phyloP scores from a whole-genome alignment of 495 filamentous ascomycete genomes.

The Terfezia boudieri region DNA sequence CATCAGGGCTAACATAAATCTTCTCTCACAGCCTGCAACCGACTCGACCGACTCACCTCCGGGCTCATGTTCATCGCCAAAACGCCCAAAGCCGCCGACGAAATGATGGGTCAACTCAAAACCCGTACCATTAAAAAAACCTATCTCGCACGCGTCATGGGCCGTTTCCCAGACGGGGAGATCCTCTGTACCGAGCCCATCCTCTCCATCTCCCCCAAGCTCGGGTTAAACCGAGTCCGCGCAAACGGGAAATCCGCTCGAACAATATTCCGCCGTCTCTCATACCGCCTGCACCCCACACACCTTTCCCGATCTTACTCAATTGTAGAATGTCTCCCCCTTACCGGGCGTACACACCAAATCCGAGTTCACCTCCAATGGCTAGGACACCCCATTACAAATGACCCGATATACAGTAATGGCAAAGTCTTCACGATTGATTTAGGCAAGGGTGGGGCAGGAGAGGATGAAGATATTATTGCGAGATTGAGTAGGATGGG shows the following conservation, averaged over 20 bases:
- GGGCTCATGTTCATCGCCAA: conserved; percentile 97
- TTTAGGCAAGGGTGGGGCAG: conserved; percentile 47
- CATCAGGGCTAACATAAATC: not conserved
- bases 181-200: conserved; percentile 84
- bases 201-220: conserved; percentile 78
- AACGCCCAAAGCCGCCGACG: conserved; percentile 51
- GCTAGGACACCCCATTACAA: conserved; percentile 80
- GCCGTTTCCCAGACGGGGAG: conserved; percentile 65
- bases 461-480: conserved; percentile 56
- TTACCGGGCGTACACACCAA: conserved; percentile 89
- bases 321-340: conserved; percentile 78
- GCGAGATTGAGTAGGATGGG: conserved; percentile 71
- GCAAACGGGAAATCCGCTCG: conserved; percentile 75
- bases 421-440: conserved; percentile 67
- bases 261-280: conserved; percentile 73
- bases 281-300: conserved; percentile 27
- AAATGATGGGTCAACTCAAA: conserved; percentile 46
- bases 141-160: conserved; percentile 77
- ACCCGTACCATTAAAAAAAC: conserved; percentile 70
- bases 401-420: conserved; percentile 95
- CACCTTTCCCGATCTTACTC: conserved; percentile 36
- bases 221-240: conserved; percentile 78
- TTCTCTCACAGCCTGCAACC: conserved; percentile 43
- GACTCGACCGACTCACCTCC: conserved; percentile 81
- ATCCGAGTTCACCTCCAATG: conserved; percentile 88